Base-by-base conservation (phyloP, 306 rosid species). In the Malus orientalis region DNA sequence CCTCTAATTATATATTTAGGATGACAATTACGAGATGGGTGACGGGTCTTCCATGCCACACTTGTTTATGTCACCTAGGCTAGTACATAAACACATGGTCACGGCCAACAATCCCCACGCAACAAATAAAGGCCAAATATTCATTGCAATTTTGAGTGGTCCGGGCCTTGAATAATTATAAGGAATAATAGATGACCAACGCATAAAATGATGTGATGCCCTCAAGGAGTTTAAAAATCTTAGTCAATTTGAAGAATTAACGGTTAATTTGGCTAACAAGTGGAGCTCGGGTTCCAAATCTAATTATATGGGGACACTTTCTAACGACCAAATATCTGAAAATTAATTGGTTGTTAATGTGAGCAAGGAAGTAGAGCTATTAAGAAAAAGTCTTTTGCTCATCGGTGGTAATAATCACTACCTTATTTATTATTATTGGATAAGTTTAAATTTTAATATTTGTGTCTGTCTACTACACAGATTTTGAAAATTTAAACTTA, bases 131-230 rank as follows among this genome's bases (percentile, higher is more conserved):
- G 18, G 44, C 58, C 77, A 42, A 45, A 19, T 19, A 73, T 73
- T 59, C 57, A 40, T 73, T 59, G 58, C 40, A 73, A 2, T 73
- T 62, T 36, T 20, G 12, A 5, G 60, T 61, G 78, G 78, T 74
- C 78, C 47, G 32, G 14, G 11, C 70, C 30, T 62, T 74, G 47
- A 45, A 45, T 30, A 70, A 61, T 27, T 33, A 14, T 15, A 2
- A 8, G 27, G 76, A 22, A 73, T 63, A 73, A 58, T 73, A 66
- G 77, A 12, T 12, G 55, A 59, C 29, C 76, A 40, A 61, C 67
- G 12, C 42, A 42, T 36, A 74, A 62, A 74, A 20, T 1, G 58
- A 60, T 4, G 44, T 18, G 27, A 27, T 61, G 58, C 40, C 49
- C 59, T 12, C 19, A 23, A 45, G 25, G 47, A 44, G 2, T 58